A percentile compares a stretch with the other conserved stretches of the same genome.
These are phyloP conservation scores for Cyphellophora europaea DNA, from an alignment of 2,329 filamentous ascomycete genomes.

Conservation along the genomic window DNA sequence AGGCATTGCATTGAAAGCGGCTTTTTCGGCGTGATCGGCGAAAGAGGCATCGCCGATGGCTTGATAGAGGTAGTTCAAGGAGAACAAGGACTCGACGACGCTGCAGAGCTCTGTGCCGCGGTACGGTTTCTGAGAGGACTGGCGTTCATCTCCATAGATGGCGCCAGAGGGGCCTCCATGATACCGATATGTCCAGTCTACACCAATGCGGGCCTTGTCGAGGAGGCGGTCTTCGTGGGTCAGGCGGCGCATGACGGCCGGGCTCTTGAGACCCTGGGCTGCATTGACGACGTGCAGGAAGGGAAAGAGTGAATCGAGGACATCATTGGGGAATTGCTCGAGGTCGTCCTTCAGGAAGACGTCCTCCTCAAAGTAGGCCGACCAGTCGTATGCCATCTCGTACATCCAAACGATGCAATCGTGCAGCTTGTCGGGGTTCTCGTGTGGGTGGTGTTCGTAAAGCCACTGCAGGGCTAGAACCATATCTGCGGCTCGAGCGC, in stretches of 20 bases:
- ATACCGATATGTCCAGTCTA: conserved; percentile 39
- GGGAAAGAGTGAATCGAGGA: conserved; percentile 25
- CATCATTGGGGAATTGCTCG: conserved; percentile 23
- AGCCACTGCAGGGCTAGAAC: conserved; percentile 40
- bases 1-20: conserved; percentile 48
- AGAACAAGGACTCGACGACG: conserved; percentile 44
- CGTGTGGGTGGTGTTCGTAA: conserved; percentile 33
- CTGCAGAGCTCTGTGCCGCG: conserved; percentile 43
- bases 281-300: conserved; percentile 41
- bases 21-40: conserved; percentile 43
- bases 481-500: conserved; percentile 34
- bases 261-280: conserved; percentile 38
- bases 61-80: conserved; percentile 42
- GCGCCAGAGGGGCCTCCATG: conserved; percentile 40
- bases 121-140: conserved; percentile 34
- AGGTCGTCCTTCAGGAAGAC: conserved; percentile 28
- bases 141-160: conserved; percentile 41
- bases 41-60: conserved; percentile 36
- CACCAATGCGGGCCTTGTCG: conserved; percentile 30
- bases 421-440: conserved; percentile 26
- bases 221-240: conserved; percentile 34
- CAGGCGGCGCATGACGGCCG: conserved; percentile 36
- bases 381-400: conserved; percentile 30
- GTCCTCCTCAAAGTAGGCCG: conserved; percentile 28
- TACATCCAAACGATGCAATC: conserved; percentile 37